Base-by-base conservation (phyloP, 192 early-diverging fungal genomes). In the Umbelopsis sp. region DNA sequence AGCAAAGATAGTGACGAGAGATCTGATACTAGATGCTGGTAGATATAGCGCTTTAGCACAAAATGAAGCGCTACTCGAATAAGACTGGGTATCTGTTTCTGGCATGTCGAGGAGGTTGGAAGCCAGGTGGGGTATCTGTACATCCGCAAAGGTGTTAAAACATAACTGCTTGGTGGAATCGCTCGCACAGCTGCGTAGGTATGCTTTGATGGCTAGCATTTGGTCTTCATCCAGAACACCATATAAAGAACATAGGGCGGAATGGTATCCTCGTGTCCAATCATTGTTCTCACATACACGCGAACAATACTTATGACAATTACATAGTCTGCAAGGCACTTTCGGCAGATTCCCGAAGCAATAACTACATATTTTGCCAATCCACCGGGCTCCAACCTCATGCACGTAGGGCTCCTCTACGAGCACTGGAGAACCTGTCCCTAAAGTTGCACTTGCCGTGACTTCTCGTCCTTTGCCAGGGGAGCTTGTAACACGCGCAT, bases 321-420 rank as follows among this genome's bases (percentile, higher is more conserved):
- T 10, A 25, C 55, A 61, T 35, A 37, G 30, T 6, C 55, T 25
- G 15, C 55, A 61, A 10, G 8, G 27, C 16, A 61, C 16, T 4
- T 11, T 35, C 0, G 18, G 9, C 1, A 18, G 37, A 18, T 15
- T 13, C 16, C 30, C 18, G 27, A 61, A 25, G 16, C 55, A 61
- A 18, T 35, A 61, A 18, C 55, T 61, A 35, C 55, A 61, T 3
- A 25, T 15, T 35, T 35, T 33, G 11, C 55, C 55, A 18, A 61
- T 61, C 55, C 55, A 61, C 4, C n/a, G 18, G 16, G 11, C 27
- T 35, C 33, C 55, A 35, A 61, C 35, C 25, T 61, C 55, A 61
- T 61, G 55, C 0, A 37, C 55, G 13, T 27, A 61, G 3, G 55
- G 55, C 15, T 35, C 27, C 25, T 61, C 55, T 37, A 25, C 7